Conservation (phyloP, 768 basidiomycete genomes). For the Tulasnella sp. region DNA sequence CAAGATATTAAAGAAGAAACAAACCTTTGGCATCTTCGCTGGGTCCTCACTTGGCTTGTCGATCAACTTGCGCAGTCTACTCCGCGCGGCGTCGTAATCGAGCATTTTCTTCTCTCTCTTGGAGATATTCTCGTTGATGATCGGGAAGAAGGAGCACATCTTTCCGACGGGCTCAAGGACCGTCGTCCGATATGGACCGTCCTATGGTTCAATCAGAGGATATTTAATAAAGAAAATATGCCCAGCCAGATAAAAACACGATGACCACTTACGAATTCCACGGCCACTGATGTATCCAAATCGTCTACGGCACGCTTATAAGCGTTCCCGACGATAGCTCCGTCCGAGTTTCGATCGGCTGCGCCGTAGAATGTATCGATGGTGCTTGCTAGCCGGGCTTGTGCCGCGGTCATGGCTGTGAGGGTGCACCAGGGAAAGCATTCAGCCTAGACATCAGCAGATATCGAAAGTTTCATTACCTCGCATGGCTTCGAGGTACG, state of each 20-base stretch:
- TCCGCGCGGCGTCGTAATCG: slow-evolving; percentile 90
- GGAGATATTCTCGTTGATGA: slow-evolving; percentile 83
- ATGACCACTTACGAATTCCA: slow-evolving; percentile 59
- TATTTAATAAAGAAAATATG: neutral
- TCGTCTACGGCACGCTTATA: slow-evolving; percentile 95
- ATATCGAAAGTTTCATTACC: slow-evolving; percentile 43
- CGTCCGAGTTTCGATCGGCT: slow-evolving; percentile 72
- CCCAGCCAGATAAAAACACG: neutral
- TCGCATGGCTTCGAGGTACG: slow-evolving; percentile 89
- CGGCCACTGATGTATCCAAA: slow-evolving; percentile 68
- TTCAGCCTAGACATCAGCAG: neutral
- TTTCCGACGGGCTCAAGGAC: slow-evolving; percentile 93
- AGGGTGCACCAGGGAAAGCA: neutral
- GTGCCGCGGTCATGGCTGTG: slow-evolving; percentile 90
- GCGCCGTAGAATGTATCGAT: slow-evolving; percentile 86
- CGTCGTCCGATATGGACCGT: slow-evolving; percentile 87
- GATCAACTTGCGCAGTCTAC: slow-evolving; percentile 74
- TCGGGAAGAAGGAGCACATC: slow-evolving; percentile 90
- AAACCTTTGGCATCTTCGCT: slow-evolving; percentile 74
- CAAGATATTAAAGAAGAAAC: slow-evolving; percentile 17
- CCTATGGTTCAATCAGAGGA: slow-evolving; percentile 37
- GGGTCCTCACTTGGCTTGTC: slow-evolving; percentile 93
- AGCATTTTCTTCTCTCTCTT: slow-evolving; percentile 98
- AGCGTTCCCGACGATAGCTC: slow-evolving; percentile 93
- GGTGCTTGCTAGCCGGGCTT: slow-evolving; percentile 85